Evolutionary conservation across 805 yeast genomes (phyloP).

Genomic region (Teunomyces panamensis): DNA sequence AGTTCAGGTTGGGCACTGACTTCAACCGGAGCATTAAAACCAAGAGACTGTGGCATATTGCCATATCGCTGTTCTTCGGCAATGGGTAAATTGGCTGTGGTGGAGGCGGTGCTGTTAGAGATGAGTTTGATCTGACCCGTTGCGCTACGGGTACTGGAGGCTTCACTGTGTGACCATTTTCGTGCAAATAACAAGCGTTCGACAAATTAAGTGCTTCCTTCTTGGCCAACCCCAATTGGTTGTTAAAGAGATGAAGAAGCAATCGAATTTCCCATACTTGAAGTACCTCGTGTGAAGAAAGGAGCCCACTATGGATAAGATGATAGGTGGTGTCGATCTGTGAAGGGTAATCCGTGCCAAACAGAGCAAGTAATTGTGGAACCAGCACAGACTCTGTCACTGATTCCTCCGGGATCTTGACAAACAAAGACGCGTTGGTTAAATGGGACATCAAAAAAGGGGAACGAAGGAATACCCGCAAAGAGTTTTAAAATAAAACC

Average conservation of each 20-base stretch:
- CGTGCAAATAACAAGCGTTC: constrained; percentile 31
- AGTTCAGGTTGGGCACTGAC: constrained; percentile 38
- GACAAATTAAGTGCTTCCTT: constrained; percentile 37
- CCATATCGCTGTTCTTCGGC: constrained; percentile 33
- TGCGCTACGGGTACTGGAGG: neutral
- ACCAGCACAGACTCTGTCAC: neutral
- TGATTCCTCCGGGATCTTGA: constrained; percentile 11
- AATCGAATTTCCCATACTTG: constrained; percentile 39
- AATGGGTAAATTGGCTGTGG: constrained; percentile 29
- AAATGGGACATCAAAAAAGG: constrained; percentile 7
- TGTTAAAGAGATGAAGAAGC: constrained; percentile 26
- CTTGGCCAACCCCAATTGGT: constrained; percentile 29
- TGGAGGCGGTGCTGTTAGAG: neutral
- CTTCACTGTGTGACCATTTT: constrained; percentile 15
- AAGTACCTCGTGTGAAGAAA: constrained; percentile 11
- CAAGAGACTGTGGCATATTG: constrained; percentile 26
- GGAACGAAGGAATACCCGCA: too few relatives aligned
- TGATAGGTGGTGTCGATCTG: constrained; percentile 14
- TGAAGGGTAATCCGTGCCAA: constrained; percentile 3
- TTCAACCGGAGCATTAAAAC: constrained; percentile 39
- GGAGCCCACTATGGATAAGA: constrained; percentile 10
- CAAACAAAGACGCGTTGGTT: constrained; percentile 13
- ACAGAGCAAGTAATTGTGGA: neutral
- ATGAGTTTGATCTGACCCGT: constrained; percentile 1
- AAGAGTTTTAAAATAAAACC: too few relatives aligned